Evolutionary conservation across 2,329 filamentous ascomycete species (phyloP), one percentile per base, ranked within the genome.

Genomic region (Fusarium falciforme): DNA sequence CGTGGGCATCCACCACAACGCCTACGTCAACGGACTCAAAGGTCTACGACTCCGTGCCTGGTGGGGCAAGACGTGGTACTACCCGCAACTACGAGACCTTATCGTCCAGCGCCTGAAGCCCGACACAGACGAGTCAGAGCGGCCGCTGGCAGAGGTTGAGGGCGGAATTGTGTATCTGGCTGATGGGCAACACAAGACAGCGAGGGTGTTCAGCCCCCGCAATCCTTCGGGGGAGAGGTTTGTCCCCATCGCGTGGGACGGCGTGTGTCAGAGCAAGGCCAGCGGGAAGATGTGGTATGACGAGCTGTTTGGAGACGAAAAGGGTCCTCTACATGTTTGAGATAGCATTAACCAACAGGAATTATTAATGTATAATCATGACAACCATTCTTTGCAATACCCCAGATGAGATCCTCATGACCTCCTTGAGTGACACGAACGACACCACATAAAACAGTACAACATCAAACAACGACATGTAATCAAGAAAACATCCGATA

Each of bases 11-110:
- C 82, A 83, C 61, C 82, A 83, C 66, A 82, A 83, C 72, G 81
- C 81, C n/a, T 82, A 82, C 75, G 66, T 80, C 31, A 67, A 76
- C 14, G 78, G 78, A 7, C 76, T 81, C 57, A 83, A 83, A 68
- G 60, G 76, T 5, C 79, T 71, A 64, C 75, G 82, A 6, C 62
- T 83, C 5, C 75, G 76, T 61, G 60, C 82, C 27, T 83, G 81
- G 81, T 83, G 82, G 82, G 71, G 71, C 61, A 78, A 73, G 63
- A 83, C 79, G 78, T 83, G 82, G 82, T 83, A 81, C 70, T 74
- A 82, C 64, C 76, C 79, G 1, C 73, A 76, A 12, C 73, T 83
- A 25, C 79, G 82, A 16, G 73, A 77, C 11, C 76, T 83, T 31
- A 62, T 83, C 47, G 76, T 76, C 9, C 61, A 70, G 9, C 79